phyloP scores from a whole-genome alignment of 2,329 filamentous ascomycete species.

The Thielaviopsis euricoi region DNA sequence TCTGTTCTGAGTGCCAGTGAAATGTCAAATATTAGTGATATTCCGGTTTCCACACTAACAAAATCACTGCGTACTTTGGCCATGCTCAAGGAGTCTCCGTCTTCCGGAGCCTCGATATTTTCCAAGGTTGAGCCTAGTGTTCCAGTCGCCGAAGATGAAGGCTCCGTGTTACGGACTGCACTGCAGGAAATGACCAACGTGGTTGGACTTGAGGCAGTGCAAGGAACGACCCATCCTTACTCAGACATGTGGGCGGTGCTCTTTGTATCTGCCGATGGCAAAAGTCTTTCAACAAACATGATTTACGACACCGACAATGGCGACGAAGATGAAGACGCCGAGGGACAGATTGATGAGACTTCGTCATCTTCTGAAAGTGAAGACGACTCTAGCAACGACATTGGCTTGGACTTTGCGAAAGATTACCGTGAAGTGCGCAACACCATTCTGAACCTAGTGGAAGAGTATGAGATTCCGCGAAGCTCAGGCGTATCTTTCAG shows the following conservation, averaged over 20 bases:
- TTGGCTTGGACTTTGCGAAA: slow-evolving; percentile 50
- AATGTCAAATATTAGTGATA: slow-evolving; percentile 56
- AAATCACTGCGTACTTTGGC: slow-evolving; percentile 37
- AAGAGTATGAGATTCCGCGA: slow-evolving; percentile 67
- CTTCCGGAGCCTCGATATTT: slow-evolving; percentile 33
- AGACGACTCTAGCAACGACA: slow-evolving; percentile 45
- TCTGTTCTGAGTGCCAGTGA: slow-evolving; percentile 58
- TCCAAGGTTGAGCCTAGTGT: slow-evolving; percentile 24
- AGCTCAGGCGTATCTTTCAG: slow-evolving; percentile 42
- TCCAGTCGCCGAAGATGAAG: slow-evolving; percentile 44
- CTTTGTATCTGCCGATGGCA: slow-evolving; percentile 60
- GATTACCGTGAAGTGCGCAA: slow-evolving; percentile 70
- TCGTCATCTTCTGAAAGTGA: slow-evolving; percentile 44
- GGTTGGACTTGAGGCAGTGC: slow-evolving; percentile 45
- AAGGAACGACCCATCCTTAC: slow-evolving; percentile 59
- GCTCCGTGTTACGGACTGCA: slow-evolving; percentile 47
- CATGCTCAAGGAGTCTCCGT: slow-evolving; percentile 35
- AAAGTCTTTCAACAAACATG: slow-evolving; percentile 53
- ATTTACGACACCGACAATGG: slow-evolving; percentile 53
- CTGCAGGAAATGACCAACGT: slow-evolving; percentile 55
- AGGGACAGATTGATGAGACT: slow-evolving; percentile 37
- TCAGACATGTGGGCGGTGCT: slow-evolving; percentile 71
- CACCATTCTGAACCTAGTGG: slow-evolving; percentile 62
- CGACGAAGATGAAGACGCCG: slow-evolving; percentile 8
- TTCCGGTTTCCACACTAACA: slow-evolving; percentile 34